Evolutionary conservation across 148 eudicot species (phyloP), one percentile per base, ranked within the genome.

Genomic region (Rhododendron mucronatum): DNA sequence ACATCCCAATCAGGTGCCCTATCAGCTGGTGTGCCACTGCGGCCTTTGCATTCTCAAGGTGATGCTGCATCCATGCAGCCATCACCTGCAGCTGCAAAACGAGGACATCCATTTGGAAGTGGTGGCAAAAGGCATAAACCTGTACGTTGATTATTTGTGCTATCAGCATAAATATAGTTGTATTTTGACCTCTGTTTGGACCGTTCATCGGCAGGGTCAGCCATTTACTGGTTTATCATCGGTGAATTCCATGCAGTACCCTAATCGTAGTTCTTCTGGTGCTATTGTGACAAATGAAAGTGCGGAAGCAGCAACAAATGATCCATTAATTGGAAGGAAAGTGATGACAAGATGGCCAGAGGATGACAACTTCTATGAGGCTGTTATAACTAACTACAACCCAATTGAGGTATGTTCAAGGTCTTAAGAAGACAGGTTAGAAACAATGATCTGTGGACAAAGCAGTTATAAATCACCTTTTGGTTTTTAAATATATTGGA

Each of bases 331-430:
- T 75, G 99, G 99, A 77, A 91, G 92, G 89, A 95, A 90, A 90
- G 98, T 95, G 63, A 91, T 94, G 94, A 97, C 95, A 30, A 92
- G 92, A 91, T 97, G 98, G 98, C 99, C 98, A 37, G 98, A 90
- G 26, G 98, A 97, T 88, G 93, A 93, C 87, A 93, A 91, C 78
- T 97, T 97, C 84, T 97, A 97, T 82, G 96, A 95, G 91, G 99
- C 99, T 86, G 90, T 92, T 51, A 91, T 97, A 85, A 88, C 93
- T 83, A 91, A 95, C 45, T 97, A 92, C 91, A 92, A 95, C 87
- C 88, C 94, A 55, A 81, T 90, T 39, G 95, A 94, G 90, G 99
- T 96, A 93, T 87, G 90, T 87, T 87, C 33, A 83, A 85, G 21
- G 67, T 73, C 86, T 84, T 67, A 55, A 35, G 33, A 87, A 51